These are phyloP conservation scores for Musa beccarii DNA, from an alignment of 176 grass and related monocot species.

Conservation along the genomic window DNA sequence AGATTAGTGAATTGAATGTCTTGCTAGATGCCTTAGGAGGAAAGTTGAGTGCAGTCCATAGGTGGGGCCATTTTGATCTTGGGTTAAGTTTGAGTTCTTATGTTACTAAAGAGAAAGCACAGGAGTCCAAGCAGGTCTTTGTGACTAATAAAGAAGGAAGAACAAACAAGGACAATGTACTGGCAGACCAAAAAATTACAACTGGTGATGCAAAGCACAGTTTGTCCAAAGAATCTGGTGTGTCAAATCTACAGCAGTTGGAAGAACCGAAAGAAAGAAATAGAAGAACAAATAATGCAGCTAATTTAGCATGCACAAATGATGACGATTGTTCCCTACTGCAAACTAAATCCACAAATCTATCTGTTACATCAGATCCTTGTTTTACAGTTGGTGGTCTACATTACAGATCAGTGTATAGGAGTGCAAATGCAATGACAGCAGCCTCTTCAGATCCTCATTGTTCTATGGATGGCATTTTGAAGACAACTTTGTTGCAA, in stretches of 20 bases:
- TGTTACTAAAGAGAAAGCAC: conserved; percentile 47
- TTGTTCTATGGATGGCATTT: conserved; percentile 21
- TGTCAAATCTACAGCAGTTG: conserved; percentile 31
- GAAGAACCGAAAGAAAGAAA: conserved; percentile 29
- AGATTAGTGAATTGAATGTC: conserved; percentile 71
- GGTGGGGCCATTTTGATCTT: conserved; percentile 80
- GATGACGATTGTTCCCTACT: conserved; percentile 17
- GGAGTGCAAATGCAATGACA: conserved; percentile 11
- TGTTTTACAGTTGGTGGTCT: neutral
- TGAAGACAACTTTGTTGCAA: conserved; percentile 3
- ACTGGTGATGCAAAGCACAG: conserved; percentile 34
- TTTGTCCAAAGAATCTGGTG: conserved; percentile 36
- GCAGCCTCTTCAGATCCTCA: conserved; percentile 25
- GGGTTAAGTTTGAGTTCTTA: conserved; percentile 61
- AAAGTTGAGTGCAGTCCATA: conserved; percentile 85
- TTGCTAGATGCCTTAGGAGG: conserved; percentile 83
- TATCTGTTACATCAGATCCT: conserved; percentile 26
- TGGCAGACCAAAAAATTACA: conserved; percentile 5
- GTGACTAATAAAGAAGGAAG: conserved; percentile 2
- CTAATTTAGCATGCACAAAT: conserved; percentile 7
- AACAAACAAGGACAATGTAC: conserved; percentile 23
- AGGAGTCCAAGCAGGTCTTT: conserved; percentile 31
- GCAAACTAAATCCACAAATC: conserved; percentile 23
- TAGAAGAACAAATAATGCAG: conserved; percentile 18
- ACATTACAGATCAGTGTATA: conserved; percentile 13